Evolutionary conservation across 164 flowering plant species (phyloP).

Genomic region (Chimonanthus praecox): DNA sequence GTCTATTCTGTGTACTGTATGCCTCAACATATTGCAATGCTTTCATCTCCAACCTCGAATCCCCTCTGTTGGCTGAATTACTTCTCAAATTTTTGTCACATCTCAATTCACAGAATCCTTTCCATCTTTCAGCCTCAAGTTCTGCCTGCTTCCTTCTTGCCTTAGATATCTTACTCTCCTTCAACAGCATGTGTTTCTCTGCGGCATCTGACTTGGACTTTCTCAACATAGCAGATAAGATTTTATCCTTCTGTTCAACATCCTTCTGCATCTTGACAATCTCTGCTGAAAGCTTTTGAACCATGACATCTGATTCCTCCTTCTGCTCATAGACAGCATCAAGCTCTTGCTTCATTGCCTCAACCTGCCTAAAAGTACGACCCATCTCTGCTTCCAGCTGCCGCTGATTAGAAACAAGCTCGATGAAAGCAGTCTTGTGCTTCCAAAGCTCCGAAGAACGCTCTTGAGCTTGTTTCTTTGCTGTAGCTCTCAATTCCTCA

Average conservation of each 20-base stretch:
- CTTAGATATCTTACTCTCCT: conserved; percentile 66
- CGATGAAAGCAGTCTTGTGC: conserved; percentile 87
- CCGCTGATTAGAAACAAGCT: conserved; percentile 81
- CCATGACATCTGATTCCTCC: conserved; percentile 53
- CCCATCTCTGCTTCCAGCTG: conserved; percentile 92
- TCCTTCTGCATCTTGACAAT: conserved; percentile 60
- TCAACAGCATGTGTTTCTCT: conserved; percentile 64
- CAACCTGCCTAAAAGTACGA: conserved; percentile 65
- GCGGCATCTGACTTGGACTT: conserved; percentile 69
- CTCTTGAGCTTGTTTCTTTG: conserved; percentile 45
- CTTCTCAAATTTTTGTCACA: conserved; percentile 46
- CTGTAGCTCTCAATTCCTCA: conserved; percentile 50
- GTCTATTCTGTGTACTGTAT: conserved; percentile 23
- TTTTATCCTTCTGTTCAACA: conserved; percentile 80
- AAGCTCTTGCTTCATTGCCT: conserved; percentile 57
- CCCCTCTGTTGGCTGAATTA: conserved; percentile 33
- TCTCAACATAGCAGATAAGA: conserved; percentile 79
- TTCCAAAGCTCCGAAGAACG: conserved; percentile 63
- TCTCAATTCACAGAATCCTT: conserved; percentile 40
- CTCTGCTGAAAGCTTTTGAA: conserved; percentile 62
- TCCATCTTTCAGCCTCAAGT: conserved; percentile 54
- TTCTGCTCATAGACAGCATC: conserved; percentile 55
- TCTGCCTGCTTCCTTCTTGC: conserved; percentile 69
- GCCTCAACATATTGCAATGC: conserved; percentile 17
- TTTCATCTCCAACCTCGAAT: conserved; percentile 29